phyloP scores from a whole-genome alignment of 176 grass and related monocot genomes.

The Triticum timopheevii region DNA sequence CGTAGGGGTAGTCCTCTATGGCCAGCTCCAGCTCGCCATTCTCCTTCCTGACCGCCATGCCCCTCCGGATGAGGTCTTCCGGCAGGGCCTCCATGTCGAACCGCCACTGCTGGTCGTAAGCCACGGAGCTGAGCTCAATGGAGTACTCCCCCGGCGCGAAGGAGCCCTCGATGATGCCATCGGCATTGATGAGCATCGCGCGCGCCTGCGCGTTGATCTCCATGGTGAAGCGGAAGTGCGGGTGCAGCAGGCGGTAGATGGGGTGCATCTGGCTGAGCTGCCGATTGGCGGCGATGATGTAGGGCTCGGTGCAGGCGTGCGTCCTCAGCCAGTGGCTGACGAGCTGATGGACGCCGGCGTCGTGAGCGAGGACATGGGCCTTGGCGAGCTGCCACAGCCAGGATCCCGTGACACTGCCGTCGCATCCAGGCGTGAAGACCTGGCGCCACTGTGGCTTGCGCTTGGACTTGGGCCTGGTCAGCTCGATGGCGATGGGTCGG shows the following conservation, averaged over 20 bases:
- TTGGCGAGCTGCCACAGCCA: conserved; percentile 95
- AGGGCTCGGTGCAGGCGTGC: conserved; percentile 75
- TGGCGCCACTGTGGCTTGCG: conserved; percentile 33
- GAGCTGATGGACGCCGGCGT: conserved; percentile 83
- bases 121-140: conserved; percentile 61
- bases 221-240: conserved; percentile 87
- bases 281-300: conserved; percentile 79
- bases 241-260: conserved; percentile 68
- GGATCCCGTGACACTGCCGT: neutral
- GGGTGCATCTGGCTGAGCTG: conserved; percentile 85
- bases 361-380: conserved; percentile 59
- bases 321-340: conserved; percentile 88
- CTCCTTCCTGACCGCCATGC: conserved; percentile 50
- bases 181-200: conserved; percentile 68
- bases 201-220: conserved; percentile 81
- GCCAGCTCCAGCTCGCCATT: conserved; percentile 53
- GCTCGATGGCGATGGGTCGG: conserved; percentile 61
- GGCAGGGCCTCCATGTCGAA: conserved; percentile 84
- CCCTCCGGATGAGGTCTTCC: conserved; percentile 62
- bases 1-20: conserved; percentile 87
- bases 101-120: conserved; percentile 56
- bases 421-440: conserved; percentile 41
- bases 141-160: conserved; percentile 72
- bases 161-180: conserved; percentile 69
- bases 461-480: conserved; percentile 43